A percentile compares a stretch with the other conserved stretches of the same genome.
Conservation (phyloP, 257 asterid genomes). For the Echites panduratus region DNA sequence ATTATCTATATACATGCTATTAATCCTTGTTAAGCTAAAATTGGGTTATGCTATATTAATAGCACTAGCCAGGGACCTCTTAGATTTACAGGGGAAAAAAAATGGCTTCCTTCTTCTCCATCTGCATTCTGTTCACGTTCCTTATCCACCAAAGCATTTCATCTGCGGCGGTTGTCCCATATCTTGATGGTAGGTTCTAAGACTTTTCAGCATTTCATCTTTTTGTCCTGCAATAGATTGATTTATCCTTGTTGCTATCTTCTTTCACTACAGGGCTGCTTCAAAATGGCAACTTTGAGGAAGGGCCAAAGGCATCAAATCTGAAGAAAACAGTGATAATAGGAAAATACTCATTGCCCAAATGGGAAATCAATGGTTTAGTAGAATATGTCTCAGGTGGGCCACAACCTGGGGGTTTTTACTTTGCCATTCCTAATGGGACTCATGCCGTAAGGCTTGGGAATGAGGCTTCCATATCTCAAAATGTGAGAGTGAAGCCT, state of each 20-base stretch:
- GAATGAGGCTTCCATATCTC: conserved; percentile 63
- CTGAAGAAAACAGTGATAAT: conserved; percentile 50
- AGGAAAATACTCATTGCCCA: conserved; percentile 65
- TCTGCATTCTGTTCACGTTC: conserved; percentile 26
- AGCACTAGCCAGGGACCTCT: background rate
- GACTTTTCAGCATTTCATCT: background rate
- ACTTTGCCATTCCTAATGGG: conserved; percentile 60
- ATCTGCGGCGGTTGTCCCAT: conserved; percentile 24
- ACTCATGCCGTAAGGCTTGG: conserved; percentile 68
- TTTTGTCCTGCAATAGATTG: background rate
- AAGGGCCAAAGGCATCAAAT: conserved; percentile 47
- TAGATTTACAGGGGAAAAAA: background rate
- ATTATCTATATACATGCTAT: background rate
- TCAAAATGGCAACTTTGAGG: conserved; percentile 64
- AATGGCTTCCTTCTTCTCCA: conserved; percentile 41
- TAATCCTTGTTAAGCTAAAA: background rate
- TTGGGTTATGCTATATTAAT: background rate
- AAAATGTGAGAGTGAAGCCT: conserved; percentile 37
- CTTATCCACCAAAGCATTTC: conserved; percentile 28
- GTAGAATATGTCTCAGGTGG: conserved; percentile 73
- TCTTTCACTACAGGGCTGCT: conserved; percentile 34
- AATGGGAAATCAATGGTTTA: conserved; percentile 58
- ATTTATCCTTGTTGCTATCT: background rate
- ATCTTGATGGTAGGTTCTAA: conserved; percentile 45
- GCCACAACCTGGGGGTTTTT: conserved; percentile 71